A percentile compares a stretch with the other conserved stretches of the same genome.
phyloP scores from a whole-genome alignment of 2,329 filamentous ascomycete species.

The Lachnellula willkommii region DNA sequence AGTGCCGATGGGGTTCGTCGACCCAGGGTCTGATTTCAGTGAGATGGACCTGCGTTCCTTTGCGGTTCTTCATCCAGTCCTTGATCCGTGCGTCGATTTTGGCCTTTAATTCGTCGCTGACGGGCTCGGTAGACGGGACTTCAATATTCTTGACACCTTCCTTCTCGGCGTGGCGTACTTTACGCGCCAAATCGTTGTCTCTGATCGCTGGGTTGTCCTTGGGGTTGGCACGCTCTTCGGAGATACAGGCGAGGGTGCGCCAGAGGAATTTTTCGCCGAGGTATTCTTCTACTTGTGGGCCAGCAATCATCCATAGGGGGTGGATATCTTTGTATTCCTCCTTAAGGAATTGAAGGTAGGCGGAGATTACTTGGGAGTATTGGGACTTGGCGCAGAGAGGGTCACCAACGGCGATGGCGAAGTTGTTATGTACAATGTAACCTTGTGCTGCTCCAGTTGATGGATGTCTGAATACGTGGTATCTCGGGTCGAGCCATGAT shows the following conservation, averaged over 20 bases:
- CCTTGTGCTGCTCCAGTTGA: slow-evolving; percentile 77
- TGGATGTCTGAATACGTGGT: slow-evolving; percentile 78
- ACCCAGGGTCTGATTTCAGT: slow-evolving; percentile 88
- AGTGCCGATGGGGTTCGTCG: slow-evolving; percentile 75
- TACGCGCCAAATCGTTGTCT: slow-evolving; percentile 71
- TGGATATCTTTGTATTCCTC: slow-evolving; percentile 66
- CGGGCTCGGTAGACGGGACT: slow-evolving; percentile 57
- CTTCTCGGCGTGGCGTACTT: slow-evolving; percentile 77
- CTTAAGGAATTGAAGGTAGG: slow-evolving; percentile 70
- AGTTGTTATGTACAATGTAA: slow-evolving; percentile 70
- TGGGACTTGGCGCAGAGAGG: slow-evolving; percentile 78
- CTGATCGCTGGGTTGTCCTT: slow-evolving; percentile 61
- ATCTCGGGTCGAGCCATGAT: slow-evolving; percentile 86
- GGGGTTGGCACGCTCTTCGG: slow-evolving; percentile 81
- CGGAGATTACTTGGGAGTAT: slow-evolving; percentile 65
- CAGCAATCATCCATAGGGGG: slow-evolving; percentile 86
- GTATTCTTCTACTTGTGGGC: slow-evolving; percentile 69
- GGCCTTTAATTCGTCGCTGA: slow-evolving; percentile 60
- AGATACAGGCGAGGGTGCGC: slow-evolving; percentile 82
- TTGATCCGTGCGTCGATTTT: slow-evolving; percentile 68
- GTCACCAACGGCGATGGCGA: slow-evolving; percentile 80
- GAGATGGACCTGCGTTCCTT: slow-evolving; percentile 81
- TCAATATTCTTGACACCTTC: slow-evolving; percentile 79
- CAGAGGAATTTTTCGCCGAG: slow-evolving; percentile 76
- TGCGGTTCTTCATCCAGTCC: slow-evolving; percentile 75